Percentiles rank a stretch among this genome's conserved stretches.
Conservation (phyloP, 352 stramenopile genomes). For the Achlya hypogyna region DNA sequence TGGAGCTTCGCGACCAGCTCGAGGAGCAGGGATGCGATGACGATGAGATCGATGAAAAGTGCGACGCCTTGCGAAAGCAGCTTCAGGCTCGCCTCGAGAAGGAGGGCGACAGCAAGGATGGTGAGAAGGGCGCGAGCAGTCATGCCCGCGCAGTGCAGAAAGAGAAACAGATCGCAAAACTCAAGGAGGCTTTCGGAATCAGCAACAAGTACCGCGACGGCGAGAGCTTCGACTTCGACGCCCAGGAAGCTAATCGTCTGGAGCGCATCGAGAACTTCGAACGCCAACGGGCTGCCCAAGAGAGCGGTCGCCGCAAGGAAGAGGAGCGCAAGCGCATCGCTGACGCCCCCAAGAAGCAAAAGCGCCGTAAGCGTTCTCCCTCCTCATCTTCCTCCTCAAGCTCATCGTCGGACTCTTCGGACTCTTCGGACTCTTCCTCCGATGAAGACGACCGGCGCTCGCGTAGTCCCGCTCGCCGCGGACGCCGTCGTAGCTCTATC, state of each 20-base stretch:
- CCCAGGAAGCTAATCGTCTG: slow-evolving; percentile 49
- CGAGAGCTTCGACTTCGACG: slow-evolving; percentile 70
- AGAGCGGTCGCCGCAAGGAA: background rate
- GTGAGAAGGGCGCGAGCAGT: slow-evolving; percentile 28
- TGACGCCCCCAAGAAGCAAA: background rate
- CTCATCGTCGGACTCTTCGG: background rate
- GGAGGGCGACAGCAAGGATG: slow-evolving; percentile 21
- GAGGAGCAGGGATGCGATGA: slow-evolving; percentile 58
- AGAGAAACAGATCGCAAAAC: slow-evolving; percentile 49
- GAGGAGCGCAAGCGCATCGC: background rate
- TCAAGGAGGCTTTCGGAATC: slow-evolving; percentile 67
- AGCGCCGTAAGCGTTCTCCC: background rate
- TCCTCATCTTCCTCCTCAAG: slow-evolving; percentile 5
- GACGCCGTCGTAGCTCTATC: background rate
- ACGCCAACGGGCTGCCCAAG: background rate
- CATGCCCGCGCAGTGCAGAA: slow-evolving; percentile 54
- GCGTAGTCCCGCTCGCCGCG: background rate
- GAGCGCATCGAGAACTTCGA: slow-evolving; percentile 28
- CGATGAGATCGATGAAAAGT: slow-evolving; percentile 59
- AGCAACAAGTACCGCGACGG: slow-evolving; percentile 57
- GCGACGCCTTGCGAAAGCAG: slow-evolving; percentile 42
- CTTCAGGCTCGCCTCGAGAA: slow-evolving; percentile 32
- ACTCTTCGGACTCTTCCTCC: background rate
- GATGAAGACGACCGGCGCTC: background rate
- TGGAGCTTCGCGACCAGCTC: slow-evolving; percentile 72